Evolutionary conservation across 176 grass and related monocot genomes (phyloP), one percentile per base, ranked within the genome.

Genomic region (Urochloa ruziziensis): DNA sequence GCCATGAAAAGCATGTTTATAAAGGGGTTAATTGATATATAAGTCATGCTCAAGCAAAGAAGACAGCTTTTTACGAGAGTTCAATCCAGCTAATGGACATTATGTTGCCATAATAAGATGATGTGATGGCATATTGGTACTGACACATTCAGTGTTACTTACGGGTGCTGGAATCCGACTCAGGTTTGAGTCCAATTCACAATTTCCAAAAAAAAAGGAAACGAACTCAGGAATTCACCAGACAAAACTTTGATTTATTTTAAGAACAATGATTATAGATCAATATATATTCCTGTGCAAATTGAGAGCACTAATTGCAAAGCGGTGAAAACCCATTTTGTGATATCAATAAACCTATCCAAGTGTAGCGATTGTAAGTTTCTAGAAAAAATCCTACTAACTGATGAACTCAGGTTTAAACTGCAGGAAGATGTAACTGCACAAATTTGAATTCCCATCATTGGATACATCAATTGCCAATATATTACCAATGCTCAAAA

Each of bases 201-300:
- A 25, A 71, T 17, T 32, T 62, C 17, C 3, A 13, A 14, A 62
- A 62, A 62, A 15, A 62, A 62, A 15, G 7, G 0, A 32, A 61
- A 27, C 12, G 3, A 3, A 7, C 32, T 62, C 28, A 32, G 28
- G 28, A 30, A 70, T 47, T 71, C 15, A 13, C 6, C 67, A 46
- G 25, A 70, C 24, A 44, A n/a, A n/a, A n/a, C n/a, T n/a, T n/a
- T n/a, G n/a, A n/a, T n/a, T n/a, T 44, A 30, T 82, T 79, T 35
- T 56, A 79, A 37, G 58, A 24, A 80, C 29, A 67, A 67, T 60
- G 60, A 19, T 24, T 67, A 76, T 75, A 32, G 70, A 51, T 73
- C 25, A 12, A 47, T 43, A 79, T 43, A 79, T 57, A 73, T 51
- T n/a, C 54, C 60, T 62, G 33, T 6, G 17, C 27, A 88, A 70